Evolutionary conservation across 805 yeast species (phyloP).

Genomic region (Komagataella populi): DNA sequence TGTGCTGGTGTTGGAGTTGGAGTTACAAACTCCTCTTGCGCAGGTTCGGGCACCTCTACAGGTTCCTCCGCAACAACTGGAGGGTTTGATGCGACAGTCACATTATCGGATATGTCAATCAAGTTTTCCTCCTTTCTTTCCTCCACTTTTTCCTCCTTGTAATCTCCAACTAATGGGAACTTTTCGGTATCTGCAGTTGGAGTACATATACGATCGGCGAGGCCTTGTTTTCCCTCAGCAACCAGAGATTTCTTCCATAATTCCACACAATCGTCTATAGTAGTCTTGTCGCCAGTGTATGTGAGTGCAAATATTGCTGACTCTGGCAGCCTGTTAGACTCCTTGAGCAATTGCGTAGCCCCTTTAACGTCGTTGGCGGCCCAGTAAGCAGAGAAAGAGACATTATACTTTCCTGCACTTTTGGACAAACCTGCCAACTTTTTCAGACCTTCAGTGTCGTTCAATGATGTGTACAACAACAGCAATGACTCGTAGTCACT

Average conservation of each 20-base stretch:
- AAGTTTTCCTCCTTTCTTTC: slow-evolving; percentile 5
- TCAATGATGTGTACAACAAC: slow-evolving; percentile 71
- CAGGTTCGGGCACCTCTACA: neutral
- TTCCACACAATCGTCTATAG: slow-evolving; percentile 30
- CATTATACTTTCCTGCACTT: slow-evolving; percentile 67
- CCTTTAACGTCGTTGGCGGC: slow-evolving; percentile 53
- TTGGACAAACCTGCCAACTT: slow-evolving; percentile 57
- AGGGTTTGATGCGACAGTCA: neutral
- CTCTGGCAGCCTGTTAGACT: slow-evolving; percentile 65
- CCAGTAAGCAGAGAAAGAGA: slow-evolving; percentile 92
- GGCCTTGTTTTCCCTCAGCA: slow-evolving; percentile 33
- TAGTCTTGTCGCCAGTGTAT: slow-evolving; percentile 36
- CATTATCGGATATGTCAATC: neutral
- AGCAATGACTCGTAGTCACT: slow-evolving; percentile 73
- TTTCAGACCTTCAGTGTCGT: slow-evolving; percentile 45
- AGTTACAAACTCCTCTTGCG: neutral
- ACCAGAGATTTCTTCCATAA: slow-evolving; percentile 56
- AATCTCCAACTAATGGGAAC: slow-evolving; percentile 21
- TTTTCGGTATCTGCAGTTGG: slow-evolving; percentile 21
- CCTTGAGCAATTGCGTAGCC: slow-evolving; percentile 51
- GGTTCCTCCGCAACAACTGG: neutral
- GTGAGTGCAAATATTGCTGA: slow-evolving; percentile 73
- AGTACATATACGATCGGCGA: slow-evolving; percentile 48
- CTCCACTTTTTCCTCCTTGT: slow-evolving; percentile 6
- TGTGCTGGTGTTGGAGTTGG: neutral